Percentiles rank a stretch among this genome's conserved stretches.
These are phyloP conservation scores for Trichoderma brevicompactum DNA, from an alignment of 2,329 filamentous ascomycete species.

Conservation along the genomic window DNA sequence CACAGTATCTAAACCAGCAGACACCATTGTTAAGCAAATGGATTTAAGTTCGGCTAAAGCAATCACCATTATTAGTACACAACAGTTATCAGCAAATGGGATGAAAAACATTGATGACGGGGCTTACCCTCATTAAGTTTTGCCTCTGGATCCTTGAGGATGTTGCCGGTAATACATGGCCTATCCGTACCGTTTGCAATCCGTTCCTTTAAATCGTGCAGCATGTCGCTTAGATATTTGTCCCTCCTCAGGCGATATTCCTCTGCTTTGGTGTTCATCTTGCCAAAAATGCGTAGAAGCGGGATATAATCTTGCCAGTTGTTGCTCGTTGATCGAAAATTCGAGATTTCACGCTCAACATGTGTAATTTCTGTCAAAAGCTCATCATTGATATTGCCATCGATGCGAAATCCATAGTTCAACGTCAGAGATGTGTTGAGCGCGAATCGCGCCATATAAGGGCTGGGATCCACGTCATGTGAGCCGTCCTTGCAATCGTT, in stretches of 20 bases:
- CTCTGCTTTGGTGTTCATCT: slow-evolving; percentile 63
- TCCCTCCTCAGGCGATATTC: slow-evolving; percentile 72
- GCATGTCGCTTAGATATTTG: slow-evolving; percentile 68
- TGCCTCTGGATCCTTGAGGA: slow-evolving; percentile 58
- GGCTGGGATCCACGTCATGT: slow-evolving; percentile 69
- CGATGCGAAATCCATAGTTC: slow-evolving; percentile 78
- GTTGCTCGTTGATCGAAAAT: slow-evolving; percentile 77
- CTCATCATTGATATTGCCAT: slow-evolving; percentile 68
- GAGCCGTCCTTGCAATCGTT: slow-evolving; percentile 65
- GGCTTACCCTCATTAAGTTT: slow-evolving; percentile 44
- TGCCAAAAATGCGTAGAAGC: slow-evolving; percentile 66
- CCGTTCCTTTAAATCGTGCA: slow-evolving; percentile 56
- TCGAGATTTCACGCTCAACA: slow-evolving; percentile 76
- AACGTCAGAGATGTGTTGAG: slow-evolving; percentile 78
- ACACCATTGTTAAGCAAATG: slow-evolving; percentile 82
- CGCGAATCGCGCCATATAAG: slow-evolving; percentile 76
- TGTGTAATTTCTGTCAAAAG: slow-evolving; percentile 74
- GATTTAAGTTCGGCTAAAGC: slow-evolving; percentile 72
- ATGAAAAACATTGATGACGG: neutral
- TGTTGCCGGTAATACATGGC: slow-evolving; percentile 51
- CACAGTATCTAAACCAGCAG: slow-evolving; percentile 79
- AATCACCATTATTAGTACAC: neutral
- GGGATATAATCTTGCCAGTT: slow-evolving; percentile 90
- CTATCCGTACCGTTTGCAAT: slow-evolving; percentile 48
- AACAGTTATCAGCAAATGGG: neutral